phyloP scores from a whole-genome alignment of 78 protist species.

The Ministeria vibrans region DNA sequence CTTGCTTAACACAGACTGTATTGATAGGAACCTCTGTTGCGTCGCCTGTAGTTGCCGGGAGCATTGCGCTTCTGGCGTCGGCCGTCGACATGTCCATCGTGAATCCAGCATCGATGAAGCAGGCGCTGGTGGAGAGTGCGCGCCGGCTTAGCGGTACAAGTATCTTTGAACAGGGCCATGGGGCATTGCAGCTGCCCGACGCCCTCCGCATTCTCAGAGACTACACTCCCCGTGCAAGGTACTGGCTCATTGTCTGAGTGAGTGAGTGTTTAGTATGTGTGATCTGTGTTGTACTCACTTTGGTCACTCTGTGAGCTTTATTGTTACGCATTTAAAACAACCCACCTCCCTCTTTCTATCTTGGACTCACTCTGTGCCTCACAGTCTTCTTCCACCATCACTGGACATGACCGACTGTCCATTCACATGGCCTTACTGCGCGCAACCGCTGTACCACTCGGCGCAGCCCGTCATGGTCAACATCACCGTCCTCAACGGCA shows the following conservation, averaged over 20 bases:
- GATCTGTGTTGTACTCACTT: no score
- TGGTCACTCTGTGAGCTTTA: no score
- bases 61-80: constrained; percentile 34
- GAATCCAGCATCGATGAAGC: constrained; percentile 71
- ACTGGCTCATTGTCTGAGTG: no score
- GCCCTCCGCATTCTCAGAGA: not conserved
- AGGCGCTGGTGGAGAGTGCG: constrained; percentile 54
- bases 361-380: no score
- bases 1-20: no score
- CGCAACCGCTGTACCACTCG: constrained; percentile 73
- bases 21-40: constrained; percentile 60
- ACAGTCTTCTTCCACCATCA: constrained; percentile 24
- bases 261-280: no score
- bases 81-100: constrained; percentile 19
- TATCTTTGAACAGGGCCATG: constrained; percentile 78
- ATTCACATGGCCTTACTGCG: constrained; percentile 86
- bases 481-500: constrained; percentile 68
- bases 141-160: constrained; percentile 2
- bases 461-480: constrained; percentile 65
- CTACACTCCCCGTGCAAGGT: not conserved
- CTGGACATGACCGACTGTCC: constrained; percentile 73
- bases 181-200: constrained; percentile 40
- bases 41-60: constrained; percentile 91
- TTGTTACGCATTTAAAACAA: no score
- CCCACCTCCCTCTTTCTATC: no score